These are phyloP conservation scores for Inosperma sp. DNA, from an alignment of 768 basidiomycete genomes.

Conservation along the genomic window DNA sequence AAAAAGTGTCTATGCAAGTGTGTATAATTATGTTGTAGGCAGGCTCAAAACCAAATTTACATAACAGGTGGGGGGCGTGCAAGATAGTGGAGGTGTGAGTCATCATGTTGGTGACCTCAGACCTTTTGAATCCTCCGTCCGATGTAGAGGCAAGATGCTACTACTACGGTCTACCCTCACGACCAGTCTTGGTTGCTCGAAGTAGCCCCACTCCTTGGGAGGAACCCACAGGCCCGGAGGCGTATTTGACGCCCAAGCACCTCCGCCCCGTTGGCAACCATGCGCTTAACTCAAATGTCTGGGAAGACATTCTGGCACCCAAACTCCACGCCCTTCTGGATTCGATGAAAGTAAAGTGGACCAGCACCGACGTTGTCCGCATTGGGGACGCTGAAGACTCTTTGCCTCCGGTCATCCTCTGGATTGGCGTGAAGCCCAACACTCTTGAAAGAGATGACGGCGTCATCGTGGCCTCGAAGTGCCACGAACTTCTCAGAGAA, in stretches of 20 bases:
- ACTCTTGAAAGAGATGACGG: slow-evolving; percentile 27
- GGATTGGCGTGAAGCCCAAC: slow-evolving; percentile 31
- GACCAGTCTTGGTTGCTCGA: slow-evolving; percentile 26
- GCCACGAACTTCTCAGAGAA: slow-evolving; percentile 20
- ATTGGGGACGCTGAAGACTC: slow-evolving; percentile 20
- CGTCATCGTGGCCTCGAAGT: slow-evolving; percentile 22
- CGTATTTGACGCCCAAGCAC: slow-evolving; percentile 23
- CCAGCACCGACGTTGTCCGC: slow-evolving; percentile 27
- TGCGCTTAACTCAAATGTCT: slow-evolving; percentile 13
- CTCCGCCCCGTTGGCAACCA: slow-evolving; percentile 20
- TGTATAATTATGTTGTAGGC: no score
- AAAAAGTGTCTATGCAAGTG: no score
- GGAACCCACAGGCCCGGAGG: slow-evolving; percentile 22
- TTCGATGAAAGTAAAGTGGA: slow-evolving; percentile 21
- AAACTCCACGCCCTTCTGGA: slow-evolving; percentile 7
- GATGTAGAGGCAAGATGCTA: slow-evolving; percentile 19
- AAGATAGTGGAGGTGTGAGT: no score
- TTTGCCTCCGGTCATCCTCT: slow-evolving; percentile 23
- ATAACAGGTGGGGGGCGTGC: no score
- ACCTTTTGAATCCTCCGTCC: slow-evolving; percentile 6
- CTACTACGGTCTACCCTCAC: slow-evolving; percentile 27
- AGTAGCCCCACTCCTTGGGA: slow-evolving; percentile 21
- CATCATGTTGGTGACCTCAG: no score
- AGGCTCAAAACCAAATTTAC: no score
- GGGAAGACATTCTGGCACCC: slow-evolving; percentile 18